Evolutionary conservation across 306 rosid genomes (phyloP).

Genomic region (Spatholobus suberectus): DNA sequence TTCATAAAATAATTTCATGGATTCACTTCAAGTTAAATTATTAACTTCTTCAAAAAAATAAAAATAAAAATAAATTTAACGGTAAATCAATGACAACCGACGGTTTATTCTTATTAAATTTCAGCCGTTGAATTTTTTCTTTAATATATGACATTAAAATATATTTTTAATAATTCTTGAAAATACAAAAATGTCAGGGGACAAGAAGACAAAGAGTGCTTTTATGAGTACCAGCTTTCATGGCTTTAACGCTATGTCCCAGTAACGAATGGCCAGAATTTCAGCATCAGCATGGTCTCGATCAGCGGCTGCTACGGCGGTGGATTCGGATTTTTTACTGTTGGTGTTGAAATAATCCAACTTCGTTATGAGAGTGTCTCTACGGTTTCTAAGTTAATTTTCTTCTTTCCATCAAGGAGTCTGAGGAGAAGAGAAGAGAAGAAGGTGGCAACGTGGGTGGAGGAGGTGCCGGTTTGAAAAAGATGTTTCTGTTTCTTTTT

Average conservation of each 20-base stretch:
- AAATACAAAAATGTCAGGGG: not conserved
- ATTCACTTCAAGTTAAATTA: too few species aligned
- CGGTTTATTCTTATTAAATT: too few species aligned
- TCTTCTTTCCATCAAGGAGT: not conserved
- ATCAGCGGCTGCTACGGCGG: not conserved
- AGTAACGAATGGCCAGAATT: not conserved
- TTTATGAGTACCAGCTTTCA: not conserved
- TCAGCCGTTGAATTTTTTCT: too few species aligned
- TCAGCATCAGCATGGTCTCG: not conserved
- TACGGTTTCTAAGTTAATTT: not conserved
- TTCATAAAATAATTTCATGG: too few species aligned
- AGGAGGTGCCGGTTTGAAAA: not conserved
- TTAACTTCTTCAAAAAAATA: too few species aligned
- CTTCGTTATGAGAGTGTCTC: not conserved
- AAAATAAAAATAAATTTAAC: too few species aligned
- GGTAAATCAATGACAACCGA: too few species aligned
- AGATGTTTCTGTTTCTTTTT: not conserved
- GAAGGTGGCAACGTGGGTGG: not conserved
- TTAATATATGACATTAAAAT: too few species aligned
- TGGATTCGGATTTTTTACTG: slow-evolving; percentile 4
- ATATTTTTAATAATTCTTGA: not conserved
- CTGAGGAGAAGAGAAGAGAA: not conserved
- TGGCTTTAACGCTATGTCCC: not conserved
- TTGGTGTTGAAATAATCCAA: not conserved
- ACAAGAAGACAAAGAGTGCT: not conserved